Evolutionary conservation across 768 basidiomycete genomes (phyloP).

Genomic region (Macrolepiota dolichaula): DNA sequence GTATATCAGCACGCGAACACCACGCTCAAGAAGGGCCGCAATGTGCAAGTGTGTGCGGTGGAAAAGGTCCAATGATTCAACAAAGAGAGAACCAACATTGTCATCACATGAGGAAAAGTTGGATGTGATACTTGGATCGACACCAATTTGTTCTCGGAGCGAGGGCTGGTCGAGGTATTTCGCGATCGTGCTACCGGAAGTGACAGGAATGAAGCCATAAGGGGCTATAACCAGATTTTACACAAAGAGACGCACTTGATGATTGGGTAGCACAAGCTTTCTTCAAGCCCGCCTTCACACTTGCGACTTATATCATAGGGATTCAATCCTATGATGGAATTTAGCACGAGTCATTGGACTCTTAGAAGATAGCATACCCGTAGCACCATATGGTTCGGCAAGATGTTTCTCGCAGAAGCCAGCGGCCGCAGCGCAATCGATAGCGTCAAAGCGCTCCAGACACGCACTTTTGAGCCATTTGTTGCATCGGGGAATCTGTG

Average conservation of each 20-base stretch:
- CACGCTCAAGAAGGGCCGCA: constrained; percentile 66
- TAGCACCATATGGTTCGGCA: constrained; percentile 35
- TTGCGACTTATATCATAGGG: constrained; percentile 68
- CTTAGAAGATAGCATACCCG: constrained; percentile 27
- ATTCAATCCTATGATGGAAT: constrained; percentile 35
- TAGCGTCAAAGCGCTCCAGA: constrained; percentile 59
- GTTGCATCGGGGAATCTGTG: constrained; percentile 62
- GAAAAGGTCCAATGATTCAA: constrained; percentile 34
- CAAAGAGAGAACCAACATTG: constrained; percentile 49
- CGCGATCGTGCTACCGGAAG: constrained; percentile 42
- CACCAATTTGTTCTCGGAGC: constrained; percentile 57
- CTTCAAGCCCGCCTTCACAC: constrained; percentile 46
- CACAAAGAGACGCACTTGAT: constrained; percentile 26
- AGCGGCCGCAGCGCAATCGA: constrained; percentile 61
- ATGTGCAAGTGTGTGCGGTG: constrained; percentile 55
- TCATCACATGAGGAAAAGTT: constrained; percentile 32
- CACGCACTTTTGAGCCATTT: constrained; percentile 53
- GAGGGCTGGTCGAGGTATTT: constrained; percentile 60
- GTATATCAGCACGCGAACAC: constrained; percentile 66
- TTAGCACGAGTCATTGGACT: neutral
- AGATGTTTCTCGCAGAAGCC: constrained; percentile 57
- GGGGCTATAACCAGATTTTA: neutral
- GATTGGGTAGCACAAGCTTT: constrained; percentile 58
- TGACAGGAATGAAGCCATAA: neutral
- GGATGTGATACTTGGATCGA: constrained; percentile 40